Evolutionary conservation across 208 protist genomes (phyloP).

Genomic region (Spongospora subterranea): DNA sequence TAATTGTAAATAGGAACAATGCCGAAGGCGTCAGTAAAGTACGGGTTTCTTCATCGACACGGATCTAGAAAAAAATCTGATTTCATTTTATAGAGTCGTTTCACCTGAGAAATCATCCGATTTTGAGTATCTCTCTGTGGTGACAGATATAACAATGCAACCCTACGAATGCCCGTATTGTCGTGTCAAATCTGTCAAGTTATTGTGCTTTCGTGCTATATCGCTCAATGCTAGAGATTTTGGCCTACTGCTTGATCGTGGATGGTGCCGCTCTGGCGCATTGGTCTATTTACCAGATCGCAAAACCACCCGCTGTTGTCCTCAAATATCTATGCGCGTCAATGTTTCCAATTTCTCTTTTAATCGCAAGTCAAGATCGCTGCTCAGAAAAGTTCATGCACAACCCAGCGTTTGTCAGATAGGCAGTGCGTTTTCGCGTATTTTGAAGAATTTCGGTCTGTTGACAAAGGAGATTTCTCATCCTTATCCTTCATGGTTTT

Average conservation of each 20-base stretch:
- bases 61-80: no score
- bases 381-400: neutral
- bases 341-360: neutral
- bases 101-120: no score
- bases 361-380: neutral
- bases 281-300: neutral
- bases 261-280: slow-evolving; percentile 9
- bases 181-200: neutral
- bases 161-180: neutral
- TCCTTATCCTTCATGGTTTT: neutral
- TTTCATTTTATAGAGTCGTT: no score
- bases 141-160: neutral
- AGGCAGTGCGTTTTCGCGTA: neutral
- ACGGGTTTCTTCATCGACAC: no score
- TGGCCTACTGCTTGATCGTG: neutral
- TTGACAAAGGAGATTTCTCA: neutral
- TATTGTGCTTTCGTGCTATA: neutral
- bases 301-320: neutral
- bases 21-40: no score
- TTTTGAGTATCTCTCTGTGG: no score
- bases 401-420: neutral
- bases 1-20: no score
- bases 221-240: neutral
- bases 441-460: neutral
- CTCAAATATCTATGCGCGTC: slow-evolving; percentile 20